Evolutionary conservation across 257 asterid genomes (phyloP).

Genomic region (Anisodus acutangulus): DNA sequence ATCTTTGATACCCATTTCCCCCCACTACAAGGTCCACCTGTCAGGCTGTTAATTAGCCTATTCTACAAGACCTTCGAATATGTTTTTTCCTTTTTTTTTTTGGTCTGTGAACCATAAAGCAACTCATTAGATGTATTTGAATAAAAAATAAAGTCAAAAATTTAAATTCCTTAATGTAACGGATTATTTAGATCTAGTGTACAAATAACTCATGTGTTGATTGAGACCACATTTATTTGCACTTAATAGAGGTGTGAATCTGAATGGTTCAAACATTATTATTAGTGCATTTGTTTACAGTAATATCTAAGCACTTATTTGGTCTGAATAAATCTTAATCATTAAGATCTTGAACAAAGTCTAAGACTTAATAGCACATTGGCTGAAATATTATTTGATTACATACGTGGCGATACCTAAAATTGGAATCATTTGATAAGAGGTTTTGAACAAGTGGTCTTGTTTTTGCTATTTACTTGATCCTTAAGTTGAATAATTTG

Average conservation of each 20-base stretch:
- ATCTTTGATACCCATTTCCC: neutral
- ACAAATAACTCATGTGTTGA: no score
- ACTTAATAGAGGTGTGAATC: no score
- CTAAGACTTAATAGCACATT: no score
- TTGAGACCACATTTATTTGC: no score
- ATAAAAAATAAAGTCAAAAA: neutral
- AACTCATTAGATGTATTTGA: neutral
- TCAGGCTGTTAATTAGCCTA: neutral
- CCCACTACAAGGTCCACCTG: neutral
- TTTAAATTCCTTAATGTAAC: neutral
- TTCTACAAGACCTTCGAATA: neutral
- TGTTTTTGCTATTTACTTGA: neutral
- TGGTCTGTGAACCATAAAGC: neutral
- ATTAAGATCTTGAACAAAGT: no score
- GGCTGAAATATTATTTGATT: neutral
- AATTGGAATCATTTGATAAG: neutral
- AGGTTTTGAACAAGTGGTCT: no score
- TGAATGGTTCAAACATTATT: no score
- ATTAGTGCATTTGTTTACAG: no score
- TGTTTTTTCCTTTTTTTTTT: neutral
- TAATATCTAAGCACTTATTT: no score
- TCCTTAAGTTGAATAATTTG: neutral
- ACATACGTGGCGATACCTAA: neutral
- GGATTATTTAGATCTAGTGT: no score
- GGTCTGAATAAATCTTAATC: no score